Evolutionary conservation across 192 early-diverging fungal genomes (phyloP).

Genomic region (Coemansia sp.): DNA sequence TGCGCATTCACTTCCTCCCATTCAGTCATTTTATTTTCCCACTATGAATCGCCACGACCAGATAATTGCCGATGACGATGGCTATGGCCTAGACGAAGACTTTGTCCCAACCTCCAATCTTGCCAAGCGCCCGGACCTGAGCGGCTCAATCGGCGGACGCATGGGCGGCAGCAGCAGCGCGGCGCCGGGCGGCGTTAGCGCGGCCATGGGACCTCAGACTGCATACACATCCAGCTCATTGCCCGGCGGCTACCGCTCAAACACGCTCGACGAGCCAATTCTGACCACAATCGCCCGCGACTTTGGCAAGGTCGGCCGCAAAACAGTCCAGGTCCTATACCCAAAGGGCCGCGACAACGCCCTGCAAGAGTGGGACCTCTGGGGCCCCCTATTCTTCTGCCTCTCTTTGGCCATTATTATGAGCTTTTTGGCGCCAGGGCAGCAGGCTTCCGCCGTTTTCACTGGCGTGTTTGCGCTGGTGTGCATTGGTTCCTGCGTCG

Average conservation of each 20-base stretch:
- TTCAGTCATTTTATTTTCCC: background rate
- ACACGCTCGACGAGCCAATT: conserved; percentile 96
- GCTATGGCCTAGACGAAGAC: conserved; percentile 29
- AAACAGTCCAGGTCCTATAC: conserved; percentile 41
- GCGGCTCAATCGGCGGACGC: conserved; percentile 48
- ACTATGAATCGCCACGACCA: conserved; percentile 41
- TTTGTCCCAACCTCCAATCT: conserved; percentile 15
- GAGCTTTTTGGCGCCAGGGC: conserved; percentile 69
- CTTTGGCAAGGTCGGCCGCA: conserved; percentile 40
- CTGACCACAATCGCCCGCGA: conserved; percentile 77
- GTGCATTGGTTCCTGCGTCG: conserved; percentile 89
- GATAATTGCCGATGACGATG: conserved; percentile 48
- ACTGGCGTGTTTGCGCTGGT: conserved; percentile 93
- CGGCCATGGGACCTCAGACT: conserved; percentile 28
- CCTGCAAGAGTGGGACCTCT: conserved; percentile 76
- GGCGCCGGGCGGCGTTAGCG: conserved; percentile 1
- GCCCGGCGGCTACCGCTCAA: conserved; percentile 51
- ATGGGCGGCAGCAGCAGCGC: conserved; percentile 7
- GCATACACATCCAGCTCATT: conserved; percentile 37
- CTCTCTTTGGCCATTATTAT: conserved; percentile 82
- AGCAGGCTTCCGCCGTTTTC: conserved; percentile 83
- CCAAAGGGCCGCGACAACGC: conserved; percentile 44
- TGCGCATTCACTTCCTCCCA: too few species aligned
- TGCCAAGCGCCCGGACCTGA: conserved; percentile 41
- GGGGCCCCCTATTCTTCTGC: conserved; percentile 96